Conservation (phyloP, 345 rosid species). For the Lepidium aucheri region DNA sequence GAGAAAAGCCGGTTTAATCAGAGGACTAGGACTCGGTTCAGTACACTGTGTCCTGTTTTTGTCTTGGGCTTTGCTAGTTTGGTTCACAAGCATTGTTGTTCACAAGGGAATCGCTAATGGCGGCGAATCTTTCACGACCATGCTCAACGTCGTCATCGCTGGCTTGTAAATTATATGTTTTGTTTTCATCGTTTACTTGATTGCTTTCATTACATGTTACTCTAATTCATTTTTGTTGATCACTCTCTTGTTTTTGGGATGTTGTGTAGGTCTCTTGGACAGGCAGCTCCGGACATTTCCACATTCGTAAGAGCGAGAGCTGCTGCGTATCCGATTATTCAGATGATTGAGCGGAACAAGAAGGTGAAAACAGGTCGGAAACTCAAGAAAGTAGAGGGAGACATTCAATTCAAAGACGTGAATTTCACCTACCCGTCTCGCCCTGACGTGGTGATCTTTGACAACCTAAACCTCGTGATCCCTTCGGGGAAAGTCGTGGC, state of each 20-base stretch:
- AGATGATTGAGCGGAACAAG: constrained; percentile 84
- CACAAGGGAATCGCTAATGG: constrained; percentile 81
- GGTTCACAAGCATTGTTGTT: constrained; percentile 82
- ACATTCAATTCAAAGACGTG: no score
- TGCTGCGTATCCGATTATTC: constrained; percentile 84
- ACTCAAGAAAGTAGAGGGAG: no score
- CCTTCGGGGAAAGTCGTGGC: no score
- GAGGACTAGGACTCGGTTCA: constrained; percentile 89
- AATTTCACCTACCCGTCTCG: no score
- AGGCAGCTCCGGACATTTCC: constrained; percentile 76
- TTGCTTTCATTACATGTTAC: no score
- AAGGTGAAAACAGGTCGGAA: constrained; percentile 38
- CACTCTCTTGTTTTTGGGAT: not conserved
- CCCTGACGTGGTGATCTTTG: no score
- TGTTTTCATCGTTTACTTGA: not conserved
- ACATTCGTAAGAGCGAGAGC: constrained; percentile 74
- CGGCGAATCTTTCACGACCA: constrained; percentile 88
- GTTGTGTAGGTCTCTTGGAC: constrained; percentile 67
- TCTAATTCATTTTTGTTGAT: not conserved
- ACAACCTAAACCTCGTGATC: no score
- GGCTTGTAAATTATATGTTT: constrained; percentile 62
- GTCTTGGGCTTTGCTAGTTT: constrained; percentile 91
- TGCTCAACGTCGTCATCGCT: constrained; percentile 93
- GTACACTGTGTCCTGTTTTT: constrained; percentile 69
- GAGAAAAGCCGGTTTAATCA: constrained; percentile 72